Conservation (phyloP, 2,329 filamentous ascomycete genomes). For the Penicillium sp. region DNA sequence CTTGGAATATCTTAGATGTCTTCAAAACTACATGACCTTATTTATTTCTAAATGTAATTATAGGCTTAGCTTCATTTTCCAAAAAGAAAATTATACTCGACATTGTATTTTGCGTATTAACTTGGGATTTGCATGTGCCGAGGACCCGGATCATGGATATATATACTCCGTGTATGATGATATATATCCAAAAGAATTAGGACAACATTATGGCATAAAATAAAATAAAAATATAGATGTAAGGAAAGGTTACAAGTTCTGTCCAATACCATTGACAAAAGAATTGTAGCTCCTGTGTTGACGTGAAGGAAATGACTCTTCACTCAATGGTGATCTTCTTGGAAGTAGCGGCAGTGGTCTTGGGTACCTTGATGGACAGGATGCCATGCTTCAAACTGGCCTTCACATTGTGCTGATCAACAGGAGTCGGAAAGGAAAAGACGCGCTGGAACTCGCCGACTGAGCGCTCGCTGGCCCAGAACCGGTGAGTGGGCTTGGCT, state of each 20-base stretch:
- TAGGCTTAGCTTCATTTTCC: too few species aligned
- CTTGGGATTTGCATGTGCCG: slow-evolving; percentile 16
- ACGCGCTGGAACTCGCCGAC: slow-evolving; percentile 59
- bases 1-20: background rate
- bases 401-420: slow-evolving; percentile 61
- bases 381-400: slow-evolving; percentile 61
- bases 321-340: slow-evolving; percentile 59
- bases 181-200: background rate
- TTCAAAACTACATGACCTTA: background rate
- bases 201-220: too few species aligned
- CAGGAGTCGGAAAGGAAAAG: slow-evolving; percentile 57
- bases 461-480: slow-evolving; percentile 60
- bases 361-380: slow-evolving; percentile 57
- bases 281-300: slow-evolving; percentile 2
- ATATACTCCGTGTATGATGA: too few species aligned
- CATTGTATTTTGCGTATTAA: background rate
- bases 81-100: background rate
- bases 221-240: background rate
- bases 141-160: background rate
- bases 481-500: slow-evolving; percentile 42
- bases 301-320: slow-evolving; percentile 6
- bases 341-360: slow-evolving; percentile 48
- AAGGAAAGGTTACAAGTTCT: background rate
- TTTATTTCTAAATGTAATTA: background rate
- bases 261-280: background rate